Base-by-base conservation (phyloP, 768 basidiomycete species). In the Lentinula edodes region DNA sequence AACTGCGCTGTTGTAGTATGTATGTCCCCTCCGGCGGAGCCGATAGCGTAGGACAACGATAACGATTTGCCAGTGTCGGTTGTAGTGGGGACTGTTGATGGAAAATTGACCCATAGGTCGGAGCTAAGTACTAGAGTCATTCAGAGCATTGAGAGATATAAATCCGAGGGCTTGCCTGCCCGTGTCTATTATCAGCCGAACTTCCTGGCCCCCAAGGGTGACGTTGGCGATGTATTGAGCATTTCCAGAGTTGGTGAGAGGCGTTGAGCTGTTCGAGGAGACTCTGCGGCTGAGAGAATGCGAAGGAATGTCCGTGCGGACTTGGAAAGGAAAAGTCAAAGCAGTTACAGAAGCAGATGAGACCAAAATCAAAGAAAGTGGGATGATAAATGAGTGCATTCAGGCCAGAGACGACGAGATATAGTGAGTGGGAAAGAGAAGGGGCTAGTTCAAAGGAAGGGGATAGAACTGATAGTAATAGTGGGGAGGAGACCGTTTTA, bases 151-250 rank as follows among this genome's bases (percentile, higher is more conserved):
- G 28, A 32, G 5, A 23, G 2, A 36, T 50, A 20, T 52, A 10
- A 36, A 2, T 46, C 8, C 20, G 18, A 13, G 50, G 6, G 63
- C 74, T 16, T 63, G 87, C 89, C 90, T 91, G 73, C 90, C 90
- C 6, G 89, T 91, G 69, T 92, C 90, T 58, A 92, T 72, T 66
- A 90, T 75, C 56, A 91, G 87, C 23, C 80, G 77, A 64, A 88
- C 74, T 4, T 74, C 67, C 20, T 72, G 72, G 16, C 87, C 87
- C 15, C 83, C 87, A 46, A 92, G 73, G 15, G 87, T 88, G 64
- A 92, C 79, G 67, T 89, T 90, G 43, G 81, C 76, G 54, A 87
- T 83, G 68, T 92, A 92, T 67, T 90, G 84, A 0, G 85, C 78
- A 74, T 92, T 91, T 65, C 83, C 84, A 0, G 81, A 85, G 73